Percentiles rank a stretch among this genome's conserved stretches.
Evolutionary conservation across 2,329 filamentous ascomycete species (phyloP).

Genomic region (Clonostachys rosea): DNA sequence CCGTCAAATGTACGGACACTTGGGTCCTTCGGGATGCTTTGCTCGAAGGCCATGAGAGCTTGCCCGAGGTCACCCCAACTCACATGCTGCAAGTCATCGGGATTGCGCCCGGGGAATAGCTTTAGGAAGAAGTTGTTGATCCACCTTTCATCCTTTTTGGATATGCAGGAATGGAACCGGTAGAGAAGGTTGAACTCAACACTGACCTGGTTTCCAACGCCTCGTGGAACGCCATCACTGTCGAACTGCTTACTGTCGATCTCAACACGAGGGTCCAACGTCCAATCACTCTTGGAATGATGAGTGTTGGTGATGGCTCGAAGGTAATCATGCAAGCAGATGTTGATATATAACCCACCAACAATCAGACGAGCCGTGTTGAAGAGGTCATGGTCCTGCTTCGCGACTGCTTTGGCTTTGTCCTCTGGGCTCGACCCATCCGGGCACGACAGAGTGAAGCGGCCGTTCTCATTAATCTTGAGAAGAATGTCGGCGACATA

Average conservation of each 20-base stretch:
- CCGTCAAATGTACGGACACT: slow-evolving; percentile 41
- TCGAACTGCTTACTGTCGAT: slow-evolving; percentile 39
- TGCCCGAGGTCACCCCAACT: slow-evolving; percentile 28
- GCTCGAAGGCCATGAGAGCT: slow-evolving; percentile 30
- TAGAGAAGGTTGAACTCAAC: slow-evolving; percentile 67
- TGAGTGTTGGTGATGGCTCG: slow-evolving; percentile 58
- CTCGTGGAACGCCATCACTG: slow-evolving; percentile 42
- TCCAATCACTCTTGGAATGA: slow-evolving; percentile 53
- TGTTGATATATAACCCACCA: slow-evolving; percentile 51
- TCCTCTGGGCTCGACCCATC: slow-evolving; percentile 16
- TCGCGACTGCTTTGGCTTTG: slow-evolving; percentile 25
- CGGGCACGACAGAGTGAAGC: slow-evolving; percentile 43
- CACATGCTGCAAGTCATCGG: slow-evolving; percentile 22
- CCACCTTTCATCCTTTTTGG: slow-evolving; percentile 57
- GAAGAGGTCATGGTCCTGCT: slow-evolving; percentile 48
- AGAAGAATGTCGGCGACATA: slow-evolving; percentile 59
- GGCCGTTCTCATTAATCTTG: slow-evolving; percentile 61
- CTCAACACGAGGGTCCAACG: slow-evolving; percentile 57
- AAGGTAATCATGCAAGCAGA: slow-evolving; percentile 55
- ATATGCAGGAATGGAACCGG: slow-evolving; percentile 59
- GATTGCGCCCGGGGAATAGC: slow-evolving; percentile 26
- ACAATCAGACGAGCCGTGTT: slow-evolving; percentile 50
- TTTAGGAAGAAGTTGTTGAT: slow-evolving; percentile 48
- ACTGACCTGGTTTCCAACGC: slow-evolving; percentile 61
- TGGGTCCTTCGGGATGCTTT: slow-evolving; percentile 33